Percentiles rank a stretch among this genome's conserved stretches.
Evolutionary conservation across 176 grass and related monocot genomes (phyloP).

Genomic region (Carex cristatella): DNA sequence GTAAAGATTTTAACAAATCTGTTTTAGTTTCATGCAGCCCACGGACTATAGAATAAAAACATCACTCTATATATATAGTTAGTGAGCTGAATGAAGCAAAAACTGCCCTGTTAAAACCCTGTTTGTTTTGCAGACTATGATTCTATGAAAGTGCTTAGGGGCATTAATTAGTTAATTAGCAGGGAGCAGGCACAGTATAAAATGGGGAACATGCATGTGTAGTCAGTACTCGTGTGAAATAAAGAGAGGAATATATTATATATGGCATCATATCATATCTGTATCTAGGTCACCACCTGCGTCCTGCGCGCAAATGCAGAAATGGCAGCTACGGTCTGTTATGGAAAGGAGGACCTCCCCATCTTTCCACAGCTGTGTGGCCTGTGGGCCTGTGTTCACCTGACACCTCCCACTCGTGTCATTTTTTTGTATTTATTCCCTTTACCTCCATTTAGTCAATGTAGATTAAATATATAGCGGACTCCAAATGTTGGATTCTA

Average conservation of each 20-base stretch:
- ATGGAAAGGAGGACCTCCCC: slow-evolving; percentile 15
- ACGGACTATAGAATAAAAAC: too few species aligned
- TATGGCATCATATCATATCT: neutral
- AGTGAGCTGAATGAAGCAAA: too few species aligned
- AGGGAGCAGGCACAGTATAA: neutral
- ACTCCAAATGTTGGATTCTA: neutral
- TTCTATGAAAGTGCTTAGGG: neutral
- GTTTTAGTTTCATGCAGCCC: too few species aligned
- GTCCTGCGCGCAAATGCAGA: neutral
- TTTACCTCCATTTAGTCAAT: neutral
- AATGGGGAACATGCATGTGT: neutral
- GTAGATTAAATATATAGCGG: neutral
- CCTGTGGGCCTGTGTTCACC: neutral
- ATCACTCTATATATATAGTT: too few species aligned
- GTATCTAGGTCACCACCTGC: neutral
- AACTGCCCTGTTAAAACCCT: too few species aligned
- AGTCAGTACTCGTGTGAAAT: neutral
- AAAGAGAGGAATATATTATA: neutral
- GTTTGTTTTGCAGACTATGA: neutral
- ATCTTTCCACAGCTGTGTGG: slow-evolving; percentile 19
- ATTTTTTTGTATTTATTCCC: neutral
- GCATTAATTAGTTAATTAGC: neutral
- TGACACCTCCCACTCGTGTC: neutral
- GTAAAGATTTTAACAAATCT: too few species aligned
- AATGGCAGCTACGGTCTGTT: slow-evolving; percentile 10